A percentile compares a stretch with the other conserved stretches of the same genome.
Conservation (phyloP, 2,329 filamentous ascomycete genomes). For the Daldinia eschscholtzii region DNA sequence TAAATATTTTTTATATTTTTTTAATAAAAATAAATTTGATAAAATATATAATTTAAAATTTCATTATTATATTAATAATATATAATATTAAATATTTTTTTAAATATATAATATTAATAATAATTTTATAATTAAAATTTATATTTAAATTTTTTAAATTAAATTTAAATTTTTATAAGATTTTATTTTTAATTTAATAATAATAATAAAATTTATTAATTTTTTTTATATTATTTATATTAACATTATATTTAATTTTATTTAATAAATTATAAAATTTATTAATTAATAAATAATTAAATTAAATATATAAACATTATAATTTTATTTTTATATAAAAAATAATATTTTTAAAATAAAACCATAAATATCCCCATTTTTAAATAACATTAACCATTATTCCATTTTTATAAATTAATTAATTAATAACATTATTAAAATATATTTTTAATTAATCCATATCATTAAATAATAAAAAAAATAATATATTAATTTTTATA, state of each 20-base stretch:
- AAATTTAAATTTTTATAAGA: conserved; percentile 1
- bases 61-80: neutral
- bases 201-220: conserved; percentile 3
- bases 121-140: conserved; percentile 10
- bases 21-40: neutral
- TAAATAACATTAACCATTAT: neutral
- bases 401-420: neutral
- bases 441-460: conserved; percentile 4
- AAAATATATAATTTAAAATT: neutral
- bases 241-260: conserved; percentile 1
- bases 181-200: conserved; percentile 11
- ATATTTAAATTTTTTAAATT: conserved; percentile 3
- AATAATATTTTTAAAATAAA: neutral
- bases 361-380: neutral
- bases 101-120: conserved; percentile 10
- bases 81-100: conserved; percentile 1
- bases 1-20: neutral
- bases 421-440: conserved; percentile 7
- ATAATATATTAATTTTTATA: neutral
- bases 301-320: neutral
- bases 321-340: neutral
- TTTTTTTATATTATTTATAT: conserved; percentile 2
- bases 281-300: neutral
- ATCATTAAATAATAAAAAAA: neutral
- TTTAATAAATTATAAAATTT: conserved; percentile 8